Base-by-base conservation (phyloP, 2,329 filamentous ascomycete species). In the Venturia asperata region DNA sequence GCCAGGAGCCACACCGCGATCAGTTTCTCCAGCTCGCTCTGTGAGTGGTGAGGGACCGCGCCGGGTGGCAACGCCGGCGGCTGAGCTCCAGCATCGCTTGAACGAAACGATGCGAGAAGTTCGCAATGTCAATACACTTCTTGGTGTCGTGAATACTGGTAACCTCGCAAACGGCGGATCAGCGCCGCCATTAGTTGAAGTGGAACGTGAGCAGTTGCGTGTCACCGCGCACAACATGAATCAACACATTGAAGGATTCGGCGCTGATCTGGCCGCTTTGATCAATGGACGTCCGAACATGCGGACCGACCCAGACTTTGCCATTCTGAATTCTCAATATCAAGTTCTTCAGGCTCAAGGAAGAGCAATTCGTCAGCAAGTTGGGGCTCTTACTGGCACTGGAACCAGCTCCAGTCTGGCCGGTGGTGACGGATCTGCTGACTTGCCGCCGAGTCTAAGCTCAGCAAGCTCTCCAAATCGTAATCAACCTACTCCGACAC, bases 231-330 rank as follows among this genome's bases (percentile, higher is more conserved):
- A 56, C 10, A 64, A 49, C 39, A 64, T 64, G 63, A 58, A 56
- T 45, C n/a, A 24, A 34, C 63, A 64, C 47, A 64, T 64, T 43
- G 49, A 64, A 19, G 63, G 63, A 37, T 64, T 64, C 41, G 63
- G 63, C 21, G 47, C 37, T 4, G 49, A 64, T 30, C 39, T 64
- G 63, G 21, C 47, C 10, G 24, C 27, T 55, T 41, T 64, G 9
- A 49, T 39, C n/a, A 60, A 64, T 34, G 63, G 43, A n/a, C 63
- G 60, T 37, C 63, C 63, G 19, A 64, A 58, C 21, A 49, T 64
- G 47, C 45, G 63, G 7, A 24, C 7, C 17, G 43, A 64, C 43
- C 47, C 63, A 15, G 63, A 64, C 24, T 64, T 64, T 60, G 63
- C 41, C 3, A 47, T 30, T 11, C 47, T 64, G 13, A 41, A 42